phyloP scores from a whole-genome alignment of 164 flowering plant species.

The Umbellularia californica region DNA sequence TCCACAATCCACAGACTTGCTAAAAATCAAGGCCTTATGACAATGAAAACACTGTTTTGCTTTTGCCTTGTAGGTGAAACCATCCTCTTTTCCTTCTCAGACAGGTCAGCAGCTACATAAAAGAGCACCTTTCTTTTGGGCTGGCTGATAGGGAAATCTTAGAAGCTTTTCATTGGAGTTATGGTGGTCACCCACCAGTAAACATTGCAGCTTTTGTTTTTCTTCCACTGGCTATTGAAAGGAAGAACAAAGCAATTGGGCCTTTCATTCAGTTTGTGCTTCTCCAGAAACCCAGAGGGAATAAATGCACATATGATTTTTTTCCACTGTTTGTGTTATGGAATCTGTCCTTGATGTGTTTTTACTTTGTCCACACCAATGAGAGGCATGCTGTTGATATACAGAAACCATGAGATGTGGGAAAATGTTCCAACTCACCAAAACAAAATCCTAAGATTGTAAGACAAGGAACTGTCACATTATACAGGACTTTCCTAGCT shows the following conservation, averaged over 20 bases:
- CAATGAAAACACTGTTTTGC: neutral
- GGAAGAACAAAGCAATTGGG: neutral
- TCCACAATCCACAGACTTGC: neutral
- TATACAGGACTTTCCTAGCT: neutral
- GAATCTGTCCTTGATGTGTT: slow-evolving; percentile 28
- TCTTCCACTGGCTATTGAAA: neutral
- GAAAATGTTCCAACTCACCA: slow-evolving; percentile 7
- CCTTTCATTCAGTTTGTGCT: neutral
- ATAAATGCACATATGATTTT: slow-evolving; percentile 9
- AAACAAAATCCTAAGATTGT: slow-evolving; percentile 1
- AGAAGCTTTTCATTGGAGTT: neutral
- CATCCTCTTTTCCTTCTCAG: neutral
- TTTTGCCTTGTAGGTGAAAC: neutral
- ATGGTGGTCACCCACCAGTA: neutral
- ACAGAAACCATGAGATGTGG: slow-evolving; percentile 18
- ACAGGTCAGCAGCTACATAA: neutral
- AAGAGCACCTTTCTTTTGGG: neutral
- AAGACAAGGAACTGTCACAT: neutral
- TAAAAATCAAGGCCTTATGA: neutral
- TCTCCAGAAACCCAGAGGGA: neutral
- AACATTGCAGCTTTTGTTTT: neutral
- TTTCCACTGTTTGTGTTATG: slow-evolving; percentile 7
- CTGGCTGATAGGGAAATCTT: neutral
- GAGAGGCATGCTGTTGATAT: slow-evolving; percentile 29
- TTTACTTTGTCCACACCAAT: slow-evolving; percentile 33